A percentile compares a stretch with the other conserved stretches of the same genome.
Evolutionary conservation across 1,284 basidiomycete species (phyloP).

Genomic region (Malassezia sympodialis): DNA sequence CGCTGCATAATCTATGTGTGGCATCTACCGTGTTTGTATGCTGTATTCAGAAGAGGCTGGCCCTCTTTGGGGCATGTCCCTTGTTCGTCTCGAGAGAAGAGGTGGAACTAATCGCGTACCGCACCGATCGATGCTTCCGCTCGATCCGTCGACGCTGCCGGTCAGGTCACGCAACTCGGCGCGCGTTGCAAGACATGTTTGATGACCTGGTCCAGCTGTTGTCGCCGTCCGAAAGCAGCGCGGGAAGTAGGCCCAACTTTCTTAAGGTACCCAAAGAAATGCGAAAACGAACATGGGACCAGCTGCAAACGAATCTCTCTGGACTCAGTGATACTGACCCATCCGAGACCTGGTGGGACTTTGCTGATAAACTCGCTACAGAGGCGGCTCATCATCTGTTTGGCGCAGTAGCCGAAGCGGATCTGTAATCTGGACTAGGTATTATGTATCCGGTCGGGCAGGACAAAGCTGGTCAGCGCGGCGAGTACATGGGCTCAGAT

Average conservation of each 20-base stretch:
- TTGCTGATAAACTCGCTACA: not conserved
- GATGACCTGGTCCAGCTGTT: not conserved
- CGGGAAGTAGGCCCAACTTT: not conserved
- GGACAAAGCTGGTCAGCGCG: too few relatives aligned
- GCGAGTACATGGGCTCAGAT: conserved; percentile 68
- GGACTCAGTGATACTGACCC: not conserved
- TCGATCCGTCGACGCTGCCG: not conserved
- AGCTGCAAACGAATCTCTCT: not conserved
- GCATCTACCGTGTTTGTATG: not conserved
- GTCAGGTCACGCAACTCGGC: not conserved
- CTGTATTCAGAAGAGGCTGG: not conserved
- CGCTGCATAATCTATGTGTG: not conserved
- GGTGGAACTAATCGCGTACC: not conserved
- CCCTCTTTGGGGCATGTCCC: not conserved
- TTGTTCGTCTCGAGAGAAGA: not conserved
- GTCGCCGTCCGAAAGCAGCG: not conserved
- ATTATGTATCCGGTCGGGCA: too few relatives aligned
- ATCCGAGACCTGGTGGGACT: not conserved
- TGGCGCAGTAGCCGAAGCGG: not conserved
- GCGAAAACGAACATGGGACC: not conserved
- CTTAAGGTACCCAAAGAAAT: not conserved
- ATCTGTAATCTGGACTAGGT: not conserved
- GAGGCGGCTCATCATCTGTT: not conserved
- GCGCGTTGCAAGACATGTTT: not conserved
- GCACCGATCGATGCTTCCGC: not conserved